A percentile compares a stretch with the other conserved stretches of the same genome.
Conservation (phyloP, 768 basidiomycete species). For the Naematelia encephala region DNA sequence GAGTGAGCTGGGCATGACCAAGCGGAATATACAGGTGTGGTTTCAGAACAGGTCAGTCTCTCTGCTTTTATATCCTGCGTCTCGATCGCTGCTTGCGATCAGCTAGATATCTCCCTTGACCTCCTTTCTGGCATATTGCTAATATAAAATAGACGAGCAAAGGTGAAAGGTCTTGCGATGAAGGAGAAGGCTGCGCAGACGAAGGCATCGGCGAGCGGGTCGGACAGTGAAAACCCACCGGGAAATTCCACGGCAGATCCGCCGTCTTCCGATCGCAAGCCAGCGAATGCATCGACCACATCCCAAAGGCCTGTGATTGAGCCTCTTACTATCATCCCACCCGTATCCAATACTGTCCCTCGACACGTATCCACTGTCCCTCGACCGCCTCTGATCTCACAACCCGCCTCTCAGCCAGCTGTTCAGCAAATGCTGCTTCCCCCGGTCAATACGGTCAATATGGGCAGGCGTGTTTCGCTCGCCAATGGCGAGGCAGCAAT, state of each 20-base stretch:
- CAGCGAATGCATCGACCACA: not conserved
- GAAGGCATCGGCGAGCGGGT: conserved; percentile 5
- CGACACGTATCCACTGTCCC: not conserved
- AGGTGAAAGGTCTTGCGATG: conserved; percentile 31
- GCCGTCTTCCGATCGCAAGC: conserved; percentile 1
- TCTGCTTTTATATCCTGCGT: not conserved
- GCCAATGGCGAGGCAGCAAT: conserved; percentile 39
- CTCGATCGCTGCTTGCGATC: not conserved
- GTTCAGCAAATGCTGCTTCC: conserved; percentile 12
- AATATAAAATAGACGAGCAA: conserved; percentile 28
- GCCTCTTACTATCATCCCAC: not conserved
- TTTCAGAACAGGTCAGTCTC: conserved; percentile 48
- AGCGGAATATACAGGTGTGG: conserved; percentile 89
- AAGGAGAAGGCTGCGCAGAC: conserved; percentile 26
- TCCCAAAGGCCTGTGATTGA: not conserved
- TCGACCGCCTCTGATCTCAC: not conserved
- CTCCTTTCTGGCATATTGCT: not conserved
- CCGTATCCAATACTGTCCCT: not conserved
- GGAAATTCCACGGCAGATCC: not conserved
- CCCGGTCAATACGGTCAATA: conserved; percentile 19
- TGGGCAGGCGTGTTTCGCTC: conserved; percentile 32
- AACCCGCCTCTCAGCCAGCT: not conserved
- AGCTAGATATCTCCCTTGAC: not conserved
- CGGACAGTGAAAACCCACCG: not conserved
- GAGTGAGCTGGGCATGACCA: conserved; percentile 80